phyloP scores from a whole-genome alignment of 306 rosid species.

The Citrullus mucosospermus region DNA sequence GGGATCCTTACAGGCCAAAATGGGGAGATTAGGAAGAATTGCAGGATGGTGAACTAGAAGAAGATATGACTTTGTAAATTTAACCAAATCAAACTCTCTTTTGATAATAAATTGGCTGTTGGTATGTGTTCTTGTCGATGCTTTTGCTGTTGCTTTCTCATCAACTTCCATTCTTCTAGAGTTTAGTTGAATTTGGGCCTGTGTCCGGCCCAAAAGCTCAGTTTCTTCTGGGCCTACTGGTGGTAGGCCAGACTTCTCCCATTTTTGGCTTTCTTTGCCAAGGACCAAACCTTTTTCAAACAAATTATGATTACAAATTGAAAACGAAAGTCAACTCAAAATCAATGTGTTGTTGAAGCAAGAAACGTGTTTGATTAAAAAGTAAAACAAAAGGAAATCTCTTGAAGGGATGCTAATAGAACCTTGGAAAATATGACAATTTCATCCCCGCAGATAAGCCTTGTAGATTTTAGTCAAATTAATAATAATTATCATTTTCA shows the following conservation, averaged over 20 bases:
- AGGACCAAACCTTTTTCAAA: not conserved
- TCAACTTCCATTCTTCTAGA: not conserved
- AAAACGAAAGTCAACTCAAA: not conserved
- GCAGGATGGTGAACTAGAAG: slow-evolving; percentile 43
- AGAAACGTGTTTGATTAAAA: not conserved
- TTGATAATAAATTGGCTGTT: not conserved
- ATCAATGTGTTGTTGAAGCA: not conserved
- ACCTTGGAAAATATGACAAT: not conserved
- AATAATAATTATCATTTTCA: too few relatives aligned
- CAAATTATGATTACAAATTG: not conserved
- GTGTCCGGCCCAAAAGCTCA: not conserved
- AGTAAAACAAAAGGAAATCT: not conserved
- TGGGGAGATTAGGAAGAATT: slow-evolving; percentile 64
- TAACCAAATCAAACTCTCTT: not conserved
- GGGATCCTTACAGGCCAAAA: slow-evolving; percentile 58
- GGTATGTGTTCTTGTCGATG: not conserved
- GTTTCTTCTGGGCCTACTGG: not conserved
- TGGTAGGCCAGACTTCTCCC: not conserved
- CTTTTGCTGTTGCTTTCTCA: not conserved
- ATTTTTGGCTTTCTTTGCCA: not conserved
- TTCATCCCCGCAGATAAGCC: not conserved
- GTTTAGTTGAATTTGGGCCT: not conserved
- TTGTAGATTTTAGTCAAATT: not conserved
- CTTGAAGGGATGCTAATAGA: not conserved
- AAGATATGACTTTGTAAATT: not conserved